Conservation (phyloP, 1,284 basidiomycete genomes). For the Inonotus hispidus region DNA sequence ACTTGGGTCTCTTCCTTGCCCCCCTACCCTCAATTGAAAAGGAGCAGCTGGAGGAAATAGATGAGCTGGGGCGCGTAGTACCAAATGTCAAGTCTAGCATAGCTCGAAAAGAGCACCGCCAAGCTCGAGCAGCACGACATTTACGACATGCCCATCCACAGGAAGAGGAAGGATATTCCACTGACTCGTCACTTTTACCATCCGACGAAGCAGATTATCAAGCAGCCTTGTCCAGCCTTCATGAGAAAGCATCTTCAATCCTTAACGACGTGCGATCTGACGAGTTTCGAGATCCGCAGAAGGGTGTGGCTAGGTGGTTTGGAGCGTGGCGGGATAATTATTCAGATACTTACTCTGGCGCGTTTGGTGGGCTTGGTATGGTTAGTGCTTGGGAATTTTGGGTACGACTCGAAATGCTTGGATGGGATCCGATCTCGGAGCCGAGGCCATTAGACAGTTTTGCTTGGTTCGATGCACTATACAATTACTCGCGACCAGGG, state of each 20-base stretch:
- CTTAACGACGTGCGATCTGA: constrained; percentile 83
- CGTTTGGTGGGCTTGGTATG: constrained; percentile 86
- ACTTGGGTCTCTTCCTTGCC: constrained; percentile 73
- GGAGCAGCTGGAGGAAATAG: constrained; percentile 41
- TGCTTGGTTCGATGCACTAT: constrained; percentile 75
- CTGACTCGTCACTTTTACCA: constrained; percentile 68
- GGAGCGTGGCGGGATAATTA: constrained; percentile 74
- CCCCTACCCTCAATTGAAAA: constrained; percentile 34
- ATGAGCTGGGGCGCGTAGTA: constrained; percentile 60
- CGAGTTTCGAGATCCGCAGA: constrained; percentile 80
- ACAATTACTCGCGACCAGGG: constrained; percentile 68
- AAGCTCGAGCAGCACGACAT: constrained; percentile 47
- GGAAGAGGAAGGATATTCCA: constrained; percentile 81
- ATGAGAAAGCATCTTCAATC: constrained; percentile 46
- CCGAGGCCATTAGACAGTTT: constrained; percentile 69
- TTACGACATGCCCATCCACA: constrained; percentile 36
- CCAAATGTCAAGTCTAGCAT: constrained; percentile 41
- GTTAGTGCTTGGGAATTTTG: constrained; percentile 96
- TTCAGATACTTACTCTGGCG: constrained; percentile 78
- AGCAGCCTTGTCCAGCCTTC: constrained; percentile 55
- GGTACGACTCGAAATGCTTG: constrained; percentile 79
- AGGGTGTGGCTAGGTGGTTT: constrained; percentile 70
- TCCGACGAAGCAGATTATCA: constrained; percentile 68
- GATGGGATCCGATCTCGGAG: constrained; percentile 74
- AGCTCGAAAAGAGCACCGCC: constrained; percentile 46